Base-by-base conservation (phyloP, 2,329 filamentous ascomycete species). In the Dichotomopilus funicola region DNA sequence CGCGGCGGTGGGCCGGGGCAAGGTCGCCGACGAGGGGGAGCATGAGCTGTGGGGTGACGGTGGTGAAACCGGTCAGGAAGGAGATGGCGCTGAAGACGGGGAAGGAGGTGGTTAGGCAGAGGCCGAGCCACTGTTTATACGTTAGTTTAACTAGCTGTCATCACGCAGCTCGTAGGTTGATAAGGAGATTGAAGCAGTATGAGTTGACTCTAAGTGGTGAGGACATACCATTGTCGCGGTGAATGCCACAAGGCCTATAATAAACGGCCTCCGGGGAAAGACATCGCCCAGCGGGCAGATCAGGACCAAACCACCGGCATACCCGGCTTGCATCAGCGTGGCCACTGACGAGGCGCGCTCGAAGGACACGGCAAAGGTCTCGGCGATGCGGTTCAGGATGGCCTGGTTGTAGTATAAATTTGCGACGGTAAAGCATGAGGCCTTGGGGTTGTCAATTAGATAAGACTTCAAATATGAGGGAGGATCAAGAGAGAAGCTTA, bases 391-490 rank as follows among this genome's bases (percentile, higher is more conserved):
- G 65, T 91, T 89, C 31, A 92, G 73, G 47, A 92, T 88, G 0
- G 89, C 87, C 64, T 91, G 88, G 57, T 81, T 88, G 70, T 92
- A 91, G 71, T 92, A 92, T 3, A 92, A 73, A 62, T 91, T 91
- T 13, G 88, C 88, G 6, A 91, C 88, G 0, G 86, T 89, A 61
- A 89, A 83, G 4, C 83, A 78, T 0, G 73, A 72, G 2, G 79
- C 71, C 79, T 81, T 27, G 12, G n/a, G 7, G n/a, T 48, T 27
- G 35, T 19, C 12, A 9, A 10, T n/a, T 5, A n/a, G n/a, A 35
- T 2, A 1, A 7, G 33, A 47, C 8, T n/a, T 3, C 12, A 19
- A 33, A 8, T 12, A 42, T 9, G 37, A 42, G 40, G 40, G 8
- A 2, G 12, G 19, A 27, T 27, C 19, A 27, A 27, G 19, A 27